These are phyloP conservation scores for Verbascum thapsus DNA, from an alignment of 257 asterid genomes.

Conservation along the genomic window DNA sequence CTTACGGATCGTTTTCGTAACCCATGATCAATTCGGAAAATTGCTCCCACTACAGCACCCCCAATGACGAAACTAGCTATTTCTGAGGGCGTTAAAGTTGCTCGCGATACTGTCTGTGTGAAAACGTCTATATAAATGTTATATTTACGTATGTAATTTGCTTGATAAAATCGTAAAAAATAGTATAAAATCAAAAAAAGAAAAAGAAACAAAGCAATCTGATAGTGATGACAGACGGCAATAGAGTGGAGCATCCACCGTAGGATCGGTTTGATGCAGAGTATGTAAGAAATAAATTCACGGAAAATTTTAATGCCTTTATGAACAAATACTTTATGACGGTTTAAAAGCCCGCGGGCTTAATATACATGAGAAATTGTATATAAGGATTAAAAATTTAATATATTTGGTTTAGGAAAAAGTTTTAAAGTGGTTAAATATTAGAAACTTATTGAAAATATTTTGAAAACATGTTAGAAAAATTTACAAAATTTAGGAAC, in stretches of 20 bases:
- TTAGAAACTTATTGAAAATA: too few relatives aligned
- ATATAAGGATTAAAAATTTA: too few relatives aligned
- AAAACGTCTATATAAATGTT: conserved; percentile 1
- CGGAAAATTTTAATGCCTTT: background rate
- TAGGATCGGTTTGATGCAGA: background rate
- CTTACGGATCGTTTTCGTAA: conserved; percentile 56
- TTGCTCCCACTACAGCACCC: background rate
- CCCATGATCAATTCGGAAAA: conserved; percentile 37
- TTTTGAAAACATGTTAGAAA: too few relatives aligned
- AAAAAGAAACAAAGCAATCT: too few relatives aligned
- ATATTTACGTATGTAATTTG: background rate
- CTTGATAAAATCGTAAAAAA: background rate
- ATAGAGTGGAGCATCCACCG: background rate
- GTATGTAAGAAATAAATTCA: background rate
- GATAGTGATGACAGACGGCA: conserved; percentile 3
- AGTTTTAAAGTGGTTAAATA: too few relatives aligned
- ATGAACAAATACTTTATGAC: background rate
- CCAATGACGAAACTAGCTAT: conserved; percentile 6
- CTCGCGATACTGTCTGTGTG: background rate
- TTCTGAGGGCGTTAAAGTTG: background rate
- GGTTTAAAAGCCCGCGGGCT: conserved; percentile 26
- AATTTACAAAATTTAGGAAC: too few relatives aligned
- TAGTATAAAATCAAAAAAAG: conserved; percentile 2
- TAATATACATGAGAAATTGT: too few relatives aligned
- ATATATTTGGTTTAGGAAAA: too few relatives aligned